Base-by-base conservation (phyloP, 331 rosid species). In the Rhamnella rubrinervis region DNA sequence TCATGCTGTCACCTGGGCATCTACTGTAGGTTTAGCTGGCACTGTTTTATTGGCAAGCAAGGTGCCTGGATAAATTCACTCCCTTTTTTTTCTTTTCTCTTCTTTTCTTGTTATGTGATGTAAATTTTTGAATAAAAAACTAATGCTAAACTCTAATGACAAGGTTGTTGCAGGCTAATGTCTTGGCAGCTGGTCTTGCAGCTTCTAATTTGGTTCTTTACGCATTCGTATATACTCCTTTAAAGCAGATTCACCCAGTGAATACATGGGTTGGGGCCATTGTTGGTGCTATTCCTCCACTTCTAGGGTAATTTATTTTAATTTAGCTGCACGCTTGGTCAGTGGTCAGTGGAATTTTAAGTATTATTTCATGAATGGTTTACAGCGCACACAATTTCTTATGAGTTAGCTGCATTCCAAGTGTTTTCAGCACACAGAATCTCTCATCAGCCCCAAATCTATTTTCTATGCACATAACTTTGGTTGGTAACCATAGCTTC, bases 221-320 rank as follows among this genome's bases (percentile, higher is more conserved):
- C 66, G 95, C 98, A 60, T 93, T 93, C 23, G 84, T 91, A 4
- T 93, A 93, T 70, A 93, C 98, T 52, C 98, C 97, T 1, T 75
- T 93, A 77, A 93, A 93, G 87, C 98, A 88, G 85, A 91, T 93
- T 78, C 98, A 93, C 83, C 97, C 95, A 8, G 83, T 93, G 53
- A 93, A 93, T 80, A 91, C 97, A 37, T 93, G 98, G 98, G 96
- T 93, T 68, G 98, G 98, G 49, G 98, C 98, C 63, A 78, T 93
- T 60, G 98, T 93, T 28, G 98, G 98, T 58, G 98, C 98, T 55
- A 89, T 93, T 76, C 97, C 98, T 21, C 98, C 98, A 66, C 98
- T 93, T 78, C 80, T 93, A 70, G 98, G 98, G 98, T 91, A 91
- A 73, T 26, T 51, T 58, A 31, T 57, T 71, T 65, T 65, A 4